Evolutionary conservation across 345 rosid genomes (phyloP).

Genomic region (Microcos paniculata): DNA sequence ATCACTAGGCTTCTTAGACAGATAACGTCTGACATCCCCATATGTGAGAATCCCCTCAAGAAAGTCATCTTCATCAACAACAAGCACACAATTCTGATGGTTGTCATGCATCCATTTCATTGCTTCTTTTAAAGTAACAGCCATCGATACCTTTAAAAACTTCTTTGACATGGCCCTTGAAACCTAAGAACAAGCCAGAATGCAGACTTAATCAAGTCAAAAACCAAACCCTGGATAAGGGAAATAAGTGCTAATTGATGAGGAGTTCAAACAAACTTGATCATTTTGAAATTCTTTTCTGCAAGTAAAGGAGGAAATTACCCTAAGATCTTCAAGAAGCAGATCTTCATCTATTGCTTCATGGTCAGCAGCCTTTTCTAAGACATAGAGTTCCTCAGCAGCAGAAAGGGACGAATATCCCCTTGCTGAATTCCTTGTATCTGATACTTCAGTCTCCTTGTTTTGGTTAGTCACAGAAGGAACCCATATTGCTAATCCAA

Average conservation of each 20-base stretch:
- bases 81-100: slow-evolving; percentile 67
- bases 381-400: slow-evolving; percentile 58
- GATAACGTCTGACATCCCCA: slow-evolving; percentile 65
- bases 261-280: not conserved
- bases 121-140: slow-evolving; percentile 71
- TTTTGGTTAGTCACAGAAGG: slow-evolving; percentile 87
- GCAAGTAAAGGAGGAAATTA: slow-evolving; percentile 11
- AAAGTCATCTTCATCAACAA: slow-evolving; percentile 70
- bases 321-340: slow-evolving; percentile 77
- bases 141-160: slow-evolving; percentile 56
- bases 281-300: not conserved
- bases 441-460: slow-evolving; percentile 73
- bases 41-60: slow-evolving; percentile 81
- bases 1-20: slow-evolving; percentile 45
- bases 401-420: slow-evolving; percentile 73
- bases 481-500: slow-evolving; percentile 99
- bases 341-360: slow-evolving; percentile 61
- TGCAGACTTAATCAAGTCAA: slow-evolving; percentile 7
- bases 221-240: slow-evolving; percentile 4
- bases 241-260: slow-evolving; percentile 2
- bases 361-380: slow-evolving; percentile 48
- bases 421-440: slow-evolving; percentile 46
- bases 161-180: slow-evolving; percentile 79
- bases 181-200: slow-evolving; percentile 43
- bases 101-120: slow-evolving; percentile 61